Evolutionary conservation across 2,329 filamentous ascomycete species (phyloP).

Genomic region (Scytalidium sp.): DNA sequence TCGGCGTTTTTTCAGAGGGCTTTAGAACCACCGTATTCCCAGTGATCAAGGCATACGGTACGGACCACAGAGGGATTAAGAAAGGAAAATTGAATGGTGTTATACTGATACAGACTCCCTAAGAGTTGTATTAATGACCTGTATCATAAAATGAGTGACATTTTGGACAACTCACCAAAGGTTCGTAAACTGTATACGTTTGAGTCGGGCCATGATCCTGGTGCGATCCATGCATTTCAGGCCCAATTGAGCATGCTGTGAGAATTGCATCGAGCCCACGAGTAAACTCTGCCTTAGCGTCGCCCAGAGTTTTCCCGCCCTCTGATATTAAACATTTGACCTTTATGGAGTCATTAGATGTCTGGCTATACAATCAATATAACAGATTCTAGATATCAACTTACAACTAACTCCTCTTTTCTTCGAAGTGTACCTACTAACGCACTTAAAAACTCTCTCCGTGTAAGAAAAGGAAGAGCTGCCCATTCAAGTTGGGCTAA

Average conservation of each 20-base stretch:
- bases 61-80: conserved; percentile 18
- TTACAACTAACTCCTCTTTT: not conserved
- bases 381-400: too few species aligned
- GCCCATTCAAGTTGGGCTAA: conserved; percentile 11
- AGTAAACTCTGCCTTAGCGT: conserved; percentile 18
- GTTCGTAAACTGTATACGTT: conserved; percentile 13
- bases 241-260: conserved; percentile 12
- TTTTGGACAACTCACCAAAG: not conserved
- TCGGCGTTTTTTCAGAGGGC: conserved; percentile 6
- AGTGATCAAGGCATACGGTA: conserved; percentile 12
- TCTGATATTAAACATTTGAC: conserved; percentile 13
- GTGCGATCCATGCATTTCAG: conserved; percentile 8
- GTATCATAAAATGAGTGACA: not conserved
- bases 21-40: conserved; percentile 17
- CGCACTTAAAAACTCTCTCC: conserved; percentile 4
- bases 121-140: not conserved
- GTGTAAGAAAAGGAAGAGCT: not conserved
- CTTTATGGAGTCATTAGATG: too few species aligned
- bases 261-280: conserved; percentile 18
- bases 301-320: conserved; percentile 18
- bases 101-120: conserved; percentile 3
- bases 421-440: not conserved
- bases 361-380: too few species aligned
- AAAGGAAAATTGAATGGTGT: conserved; percentile 12
- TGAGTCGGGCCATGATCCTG: conserved; percentile 3